These are phyloP conservation scores for Trypanosoma cruzi DNA, from an alignment of 208 protist genomes.

Conservation along the genomic window DNA sequence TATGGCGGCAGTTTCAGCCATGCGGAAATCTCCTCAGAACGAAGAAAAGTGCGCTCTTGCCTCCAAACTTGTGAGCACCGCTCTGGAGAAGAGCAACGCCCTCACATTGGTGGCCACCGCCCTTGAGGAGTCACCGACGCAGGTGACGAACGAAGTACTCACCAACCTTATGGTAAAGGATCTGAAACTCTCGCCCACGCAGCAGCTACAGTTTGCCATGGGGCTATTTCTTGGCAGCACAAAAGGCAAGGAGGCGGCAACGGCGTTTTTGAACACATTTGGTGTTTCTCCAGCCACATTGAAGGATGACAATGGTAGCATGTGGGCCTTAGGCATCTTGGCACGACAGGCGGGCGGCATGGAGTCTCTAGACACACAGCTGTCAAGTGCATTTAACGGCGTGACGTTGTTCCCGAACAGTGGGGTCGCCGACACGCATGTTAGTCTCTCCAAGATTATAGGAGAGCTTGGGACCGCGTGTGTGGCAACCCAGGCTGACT, in stretches of 20 bases:
- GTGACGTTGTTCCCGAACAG: constrained; percentile 33
- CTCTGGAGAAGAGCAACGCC: constrained; percentile 68
- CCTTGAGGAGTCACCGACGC: constrained; percentile 41
- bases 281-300: constrained; percentile 44
- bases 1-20: constrained; percentile 30
- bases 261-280: constrained; percentile 60
- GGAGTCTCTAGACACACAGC: constrained; percentile 49
- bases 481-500: constrained; percentile 83
- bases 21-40: constrained; percentile 29
- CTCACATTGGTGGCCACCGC: constrained; percentile 59
- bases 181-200: constrained; percentile 61
- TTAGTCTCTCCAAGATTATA: constrained; percentile 81
- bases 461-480: constrained; percentile 83
- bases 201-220: constrained; percentile 81
- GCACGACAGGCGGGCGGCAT: constrained; percentile 56
- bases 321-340: constrained; percentile 56
- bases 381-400: constrained; percentile 30
- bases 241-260: constrained; percentile 58
- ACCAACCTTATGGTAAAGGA: constrained; percentile 55
- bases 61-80: constrained; percentile 52
- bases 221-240: constrained; percentile 54
- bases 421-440: constrained; percentile 34
- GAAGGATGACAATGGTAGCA: constrained; percentile 58
- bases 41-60: constrained; percentile 50
- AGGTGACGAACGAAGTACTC: constrained; percentile 52